phyloP scores from a whole-genome alignment of 2,329 filamentous ascomycete species.

The Aspergillus neotritici region DNA sequence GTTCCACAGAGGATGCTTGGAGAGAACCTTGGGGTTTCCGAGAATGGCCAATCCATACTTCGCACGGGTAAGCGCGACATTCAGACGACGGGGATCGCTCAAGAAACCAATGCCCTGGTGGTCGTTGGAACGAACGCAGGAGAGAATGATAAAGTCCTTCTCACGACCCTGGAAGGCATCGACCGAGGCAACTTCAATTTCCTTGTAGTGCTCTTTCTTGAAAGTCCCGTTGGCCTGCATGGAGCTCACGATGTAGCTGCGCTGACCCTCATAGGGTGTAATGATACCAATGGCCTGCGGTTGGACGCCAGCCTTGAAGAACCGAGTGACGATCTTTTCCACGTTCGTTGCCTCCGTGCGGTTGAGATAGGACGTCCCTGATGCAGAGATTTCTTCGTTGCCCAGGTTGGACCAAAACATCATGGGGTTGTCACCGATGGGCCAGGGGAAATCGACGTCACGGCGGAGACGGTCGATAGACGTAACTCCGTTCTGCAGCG shows the following conservation, averaged over 20 bases:
- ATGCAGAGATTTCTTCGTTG: conserved; percentile 96
- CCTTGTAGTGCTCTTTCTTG: conserved; percentile 98
- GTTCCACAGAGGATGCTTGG: conserved; percentile 97
- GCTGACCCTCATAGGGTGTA: conserved; percentile 95
- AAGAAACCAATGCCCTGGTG: conserved; percentile 99
- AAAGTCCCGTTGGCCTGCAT: conserved; percentile 97
- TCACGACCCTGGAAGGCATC: conserved; percentile 98
- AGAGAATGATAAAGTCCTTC: conserved; percentile 97
- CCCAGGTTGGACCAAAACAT: conserved; percentile 99
- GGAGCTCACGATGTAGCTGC: conserved; percentile 97
- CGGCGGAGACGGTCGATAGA: conserved; percentile 79
- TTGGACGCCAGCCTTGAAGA: conserved; percentile 98
- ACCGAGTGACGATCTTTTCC: conserved; percentile 95
- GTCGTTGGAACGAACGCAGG: conserved; percentile 96
- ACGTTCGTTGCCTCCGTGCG: conserved; percentile 95
- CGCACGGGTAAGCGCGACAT: conserved; percentile 91
- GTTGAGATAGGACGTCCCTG: conserved; percentile 95
- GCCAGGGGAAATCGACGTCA: conserved; percentile 98
- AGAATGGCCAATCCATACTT: conserved; percentile 96
- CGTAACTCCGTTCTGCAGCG: conserved; percentile 92
- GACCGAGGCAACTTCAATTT: conserved; percentile 95
- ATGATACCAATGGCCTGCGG: conserved; percentile 93
- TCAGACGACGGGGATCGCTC: conserved; percentile 93
- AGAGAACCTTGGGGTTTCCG: conserved; percentile 93
- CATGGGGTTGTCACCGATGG: conserved; percentile 89